Base-by-base conservation (phyloP, 1,139 yeast genomes). In the Wickerhamomyces sp. region DNA sequence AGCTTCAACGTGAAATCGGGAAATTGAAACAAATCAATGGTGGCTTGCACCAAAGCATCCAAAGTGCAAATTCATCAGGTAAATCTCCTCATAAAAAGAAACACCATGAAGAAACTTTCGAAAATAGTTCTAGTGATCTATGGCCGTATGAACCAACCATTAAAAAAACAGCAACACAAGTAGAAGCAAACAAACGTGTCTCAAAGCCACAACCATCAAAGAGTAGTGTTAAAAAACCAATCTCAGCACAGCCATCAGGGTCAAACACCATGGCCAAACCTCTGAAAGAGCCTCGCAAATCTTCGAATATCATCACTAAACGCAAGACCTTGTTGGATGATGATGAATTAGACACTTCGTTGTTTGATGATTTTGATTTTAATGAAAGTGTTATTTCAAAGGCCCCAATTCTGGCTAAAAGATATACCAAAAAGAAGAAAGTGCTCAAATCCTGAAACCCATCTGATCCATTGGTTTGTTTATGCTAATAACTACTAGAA, bases 351-450 rank as follows among this genome's bases (percentile, higher is more conserved):
- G 26, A 26, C 6, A 26, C 31, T 8, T 22, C 38, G 2, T 13
- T 38, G 9, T 42, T 45, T 31, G 49, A 46, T 35, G 40, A 39
- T 24, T 46, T 47, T 31, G 49, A 44, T 15, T 44, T 53, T 20
- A n/a, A n/a, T n/a, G 51, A 50, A 21, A 28, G 39, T 4, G 28
- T 37, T 13, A 30, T 36, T 4, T 39, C 43, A 6, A 36, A 36
- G 3, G n/a, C 31, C 3, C 43, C 50, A 19, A 29, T 33, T n/a
- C n/a, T 44, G 12, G 50, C 56, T 25, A 51, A 46, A 38, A 42
- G 49, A 34, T 52, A 53, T 31, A 52, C 48, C 20, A 52, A 51
- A 22, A 44, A 49, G 30, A 53, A 48, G 44, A 52, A 35, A n/a
- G 17, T 27, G 7, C 7, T n/a, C 7, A 27, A 27, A 27, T n/a